Percentiles rank a stretch among this genome's conserved stretches.
These are phyloP conservation scores for Penicillium riverlandense DNA, from an alignment of 495 filamentous ascomycete species.

Conservation along the genomic window DNA sequence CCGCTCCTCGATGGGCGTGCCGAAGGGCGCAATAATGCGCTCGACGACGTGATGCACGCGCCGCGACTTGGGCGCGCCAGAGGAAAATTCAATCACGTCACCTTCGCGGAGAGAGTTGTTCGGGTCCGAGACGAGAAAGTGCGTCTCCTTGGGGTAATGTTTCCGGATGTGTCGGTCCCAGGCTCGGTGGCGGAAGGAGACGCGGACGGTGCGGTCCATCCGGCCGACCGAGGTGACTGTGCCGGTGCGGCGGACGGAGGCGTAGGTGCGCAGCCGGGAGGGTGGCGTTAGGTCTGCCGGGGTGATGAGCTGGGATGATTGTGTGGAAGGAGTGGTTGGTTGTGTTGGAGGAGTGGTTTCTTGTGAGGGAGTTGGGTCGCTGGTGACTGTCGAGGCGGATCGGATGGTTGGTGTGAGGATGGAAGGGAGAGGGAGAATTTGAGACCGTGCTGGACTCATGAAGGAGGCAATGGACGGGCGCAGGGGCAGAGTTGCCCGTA, in stretches of 20 bases:
- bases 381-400: conserved; percentile 12
- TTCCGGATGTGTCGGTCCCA: conserved; percentile 37
- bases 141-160: conserved; percentile 31
- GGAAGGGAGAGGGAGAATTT: conserved; percentile 11
- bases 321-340: not conserved
- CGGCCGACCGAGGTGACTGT: conserved; percentile 39
- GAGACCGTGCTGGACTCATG: conserved; percentile 17
- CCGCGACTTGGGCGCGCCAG: conserved; percentile 56
- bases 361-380: conserved; percentile 5
- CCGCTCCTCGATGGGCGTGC: conserved; percentile 51
- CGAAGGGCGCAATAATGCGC: conserved; percentile 68
- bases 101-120: conserved; percentile 63
- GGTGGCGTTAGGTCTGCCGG: conserved; percentile 13
- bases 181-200: conserved; percentile 25
- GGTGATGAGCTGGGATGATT: conserved; percentile 1
- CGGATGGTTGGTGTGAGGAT: conserved; percentile 10
- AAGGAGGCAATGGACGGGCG: conserved; percentile 24
- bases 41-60: conserved; percentile 70
- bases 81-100: conserved; percentile 72
- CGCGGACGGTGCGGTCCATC: conserved; percentile 39
- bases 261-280: conserved; percentile 30
- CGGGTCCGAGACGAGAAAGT: conserved; percentile 67
- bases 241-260: conserved; percentile 32
- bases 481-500: conserved; percentile 31
- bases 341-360: conserved; percentile 5